A percentile compares a stretch with the other conserved stretches of the same genome.
Evolutionary conservation across 441 rosid genomes (phyloP).

Genomic region (Mallotus japonicus): DNA sequence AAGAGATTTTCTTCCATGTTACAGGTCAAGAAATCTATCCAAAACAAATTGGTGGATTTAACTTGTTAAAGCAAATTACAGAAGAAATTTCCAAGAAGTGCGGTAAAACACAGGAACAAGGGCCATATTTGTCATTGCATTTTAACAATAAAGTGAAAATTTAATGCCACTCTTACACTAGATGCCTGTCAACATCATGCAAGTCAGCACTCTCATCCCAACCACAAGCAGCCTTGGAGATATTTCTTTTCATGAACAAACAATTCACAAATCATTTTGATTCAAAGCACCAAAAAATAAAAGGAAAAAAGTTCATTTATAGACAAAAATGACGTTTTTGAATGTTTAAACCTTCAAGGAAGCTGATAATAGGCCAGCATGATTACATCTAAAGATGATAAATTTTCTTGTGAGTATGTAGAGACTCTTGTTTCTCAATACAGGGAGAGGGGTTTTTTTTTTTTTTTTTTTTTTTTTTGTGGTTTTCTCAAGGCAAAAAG

Average conservation of each 20-base stretch:
- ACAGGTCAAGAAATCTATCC: conserved; percentile 1
- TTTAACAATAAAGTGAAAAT: conserved; percentile 19
- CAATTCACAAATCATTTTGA: conserved; percentile 11
- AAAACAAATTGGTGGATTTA: not conserved
- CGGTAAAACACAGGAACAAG: not conserved
- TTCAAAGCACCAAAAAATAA: not conserved
- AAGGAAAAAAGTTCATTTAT: not conserved
- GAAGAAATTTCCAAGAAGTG: conserved; percentile 9
- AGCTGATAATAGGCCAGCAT: conserved; percentile 19
- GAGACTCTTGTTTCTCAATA: not conserved
- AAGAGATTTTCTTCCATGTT: not conserved
- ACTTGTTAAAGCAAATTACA: not conserved
- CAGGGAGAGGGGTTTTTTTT: not conserved
- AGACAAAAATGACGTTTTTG: not conserved
- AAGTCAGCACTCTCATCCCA: conserved; percentile 35
- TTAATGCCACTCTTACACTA: conserved; percentile 24
- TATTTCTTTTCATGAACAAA: conserved; percentile 12
- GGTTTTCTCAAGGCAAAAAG: not conserved
- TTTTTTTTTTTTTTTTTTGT: too few relatives aligned
- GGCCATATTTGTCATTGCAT: conserved; percentile 23
- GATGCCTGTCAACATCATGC: conserved; percentile 38
- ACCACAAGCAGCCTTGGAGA: conserved; percentile 28
- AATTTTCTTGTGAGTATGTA: not conserved
- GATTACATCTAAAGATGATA: conserved; percentile 8
- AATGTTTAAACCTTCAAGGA: conserved; percentile 3